Base-by-base conservation (phyloP, 768 basidiomycete species). In the Mycena crocata region DNA sequence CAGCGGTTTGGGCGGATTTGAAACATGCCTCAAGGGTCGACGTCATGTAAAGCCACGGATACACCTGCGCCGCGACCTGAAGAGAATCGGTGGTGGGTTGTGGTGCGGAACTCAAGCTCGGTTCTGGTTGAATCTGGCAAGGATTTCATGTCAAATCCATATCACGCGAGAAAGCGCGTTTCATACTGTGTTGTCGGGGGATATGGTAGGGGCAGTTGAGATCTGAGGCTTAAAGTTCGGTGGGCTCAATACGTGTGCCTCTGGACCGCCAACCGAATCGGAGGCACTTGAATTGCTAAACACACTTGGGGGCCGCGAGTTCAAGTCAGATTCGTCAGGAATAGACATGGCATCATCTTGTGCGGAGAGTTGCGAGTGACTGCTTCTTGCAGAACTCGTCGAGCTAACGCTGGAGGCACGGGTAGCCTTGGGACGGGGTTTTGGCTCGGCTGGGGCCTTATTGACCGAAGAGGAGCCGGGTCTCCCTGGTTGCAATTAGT, bases 41-140 rank as follows among this genome's bases (percentile, higher is more conserved):
- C 6, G 82, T 81, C 88, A 91, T 90, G 68, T 85, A 86, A 31
- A 84, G 62, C 89, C 89, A 90, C 65, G 89, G 84, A 65, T 87
- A 86, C 21, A 81, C 74, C 62, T 88, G 86, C 15, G 87, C 85
- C 1, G 84, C 85, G 7, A 85, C 72, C 68, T 87, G 83, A 15
- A 87, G 73, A 17, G 83, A 68, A 60, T 85, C 83, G 26, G 79
- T 71, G 7, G 75, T 76, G 13, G 62, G 71, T n/a, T 72, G 49
- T n/a, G 77, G 72, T n/a, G 69, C 56, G 31, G 52, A 40, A 42
- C 19, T 37, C n/a, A 57, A 66, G 21, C 57, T 55, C 28, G 42
- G 63, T 28, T 48, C 46, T 17, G 68, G 55, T 42, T 61, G 60
- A 10, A 37, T 30, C 49, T 61, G 39, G 13, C 34, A 44, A 15